Evolutionary conservation across 495 filamentous ascomycete genomes (phyloP).

Genomic region (Copromyces sp.): DNA sequence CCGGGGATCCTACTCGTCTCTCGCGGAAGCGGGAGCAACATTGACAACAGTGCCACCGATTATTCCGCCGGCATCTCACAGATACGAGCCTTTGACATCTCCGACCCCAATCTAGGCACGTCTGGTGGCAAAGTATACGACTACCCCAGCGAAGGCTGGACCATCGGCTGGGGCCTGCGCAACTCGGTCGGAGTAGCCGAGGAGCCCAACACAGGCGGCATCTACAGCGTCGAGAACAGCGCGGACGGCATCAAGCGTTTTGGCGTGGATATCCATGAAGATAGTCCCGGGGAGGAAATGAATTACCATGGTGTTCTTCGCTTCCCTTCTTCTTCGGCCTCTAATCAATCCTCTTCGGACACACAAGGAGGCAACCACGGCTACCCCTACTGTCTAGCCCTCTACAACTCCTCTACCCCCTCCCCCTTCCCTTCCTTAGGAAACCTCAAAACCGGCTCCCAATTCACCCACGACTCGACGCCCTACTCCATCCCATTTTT

Average conservation of each 20-base stretch:
- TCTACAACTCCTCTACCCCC: slow-evolving; percentile 43
- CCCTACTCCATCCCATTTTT: not conserved
- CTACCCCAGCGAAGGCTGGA: slow-evolving; percentile 38
- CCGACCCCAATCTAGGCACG: slow-evolving; percentile 8
- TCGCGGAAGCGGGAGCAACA: slow-evolving; percentile 50
- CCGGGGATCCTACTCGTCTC: slow-evolving; percentile 48
- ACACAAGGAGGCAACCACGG: slow-evolving; percentile 43
- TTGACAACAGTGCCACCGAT: slow-evolving; percentile 41
- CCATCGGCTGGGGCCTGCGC: slow-evolving; percentile 61
- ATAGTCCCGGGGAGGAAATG: slow-evolving; percentile 67
- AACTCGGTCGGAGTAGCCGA: slow-evolving; percentile 59
- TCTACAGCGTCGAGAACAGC: slow-evolving; percentile 67
- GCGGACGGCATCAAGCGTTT: slow-evolving; percentile 49
- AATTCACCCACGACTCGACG: slow-evolving; percentile 22
- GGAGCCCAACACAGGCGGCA: slow-evolving; percentile 39
- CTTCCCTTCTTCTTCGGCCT: not conserved
- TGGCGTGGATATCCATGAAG: slow-evolving; percentile 49
- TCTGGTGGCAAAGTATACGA: slow-evolving; percentile 31
- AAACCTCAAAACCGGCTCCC: slow-evolving; percentile 23
- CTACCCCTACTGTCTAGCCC: slow-evolving; percentile 59
- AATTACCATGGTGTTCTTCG: slow-evolving; percentile 56
- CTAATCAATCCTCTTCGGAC: slow-evolving; percentile 27
- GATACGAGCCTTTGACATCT: slow-evolving; percentile 56
- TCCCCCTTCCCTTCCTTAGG: slow-evolving; percentile 15
- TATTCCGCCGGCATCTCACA: slow-evolving; percentile 47